Conservation (phyloP, 352 stramenopile species). For the Phytophthora constricta region DNA sequence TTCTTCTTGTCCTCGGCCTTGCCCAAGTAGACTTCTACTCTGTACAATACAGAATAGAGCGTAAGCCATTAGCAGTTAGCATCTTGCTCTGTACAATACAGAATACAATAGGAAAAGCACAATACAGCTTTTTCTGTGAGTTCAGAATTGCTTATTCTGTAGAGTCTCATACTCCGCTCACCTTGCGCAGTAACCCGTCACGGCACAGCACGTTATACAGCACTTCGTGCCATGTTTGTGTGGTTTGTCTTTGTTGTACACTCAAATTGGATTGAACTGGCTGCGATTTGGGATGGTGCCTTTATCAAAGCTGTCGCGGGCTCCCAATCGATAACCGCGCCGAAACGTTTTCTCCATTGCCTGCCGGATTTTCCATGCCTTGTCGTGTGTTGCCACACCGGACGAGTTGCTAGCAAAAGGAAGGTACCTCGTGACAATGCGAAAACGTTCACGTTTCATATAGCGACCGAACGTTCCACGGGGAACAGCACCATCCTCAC, state of each 20-base stretch:
- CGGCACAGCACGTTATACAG: constrained; percentile 26
- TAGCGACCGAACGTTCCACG: background rate
- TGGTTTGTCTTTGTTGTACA: constrained; percentile 23
- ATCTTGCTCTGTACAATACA: constrained; percentile 6
- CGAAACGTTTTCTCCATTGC: constrained; percentile 20
- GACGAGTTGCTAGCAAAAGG: background rate
- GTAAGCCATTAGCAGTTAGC: background rate
- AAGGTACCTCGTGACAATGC: background rate
- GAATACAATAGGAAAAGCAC: background rate
- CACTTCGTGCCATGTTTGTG: constrained; percentile 21
- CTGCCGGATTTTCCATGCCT: constrained; percentile 18
- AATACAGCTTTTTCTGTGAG: background rate
- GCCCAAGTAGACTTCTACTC: constrained; percentile 24
- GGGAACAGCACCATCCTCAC: background rate
- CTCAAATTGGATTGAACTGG: constrained; percentile 16
- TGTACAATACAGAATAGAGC: constrained; percentile 11
- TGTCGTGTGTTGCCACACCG: background rate
- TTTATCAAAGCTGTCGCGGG: constrained; percentile 17
- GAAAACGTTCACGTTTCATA: background rate
- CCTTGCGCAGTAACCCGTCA: constrained; percentile 17
- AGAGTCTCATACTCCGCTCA: too few species aligned
- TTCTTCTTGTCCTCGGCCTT: too few species aligned
- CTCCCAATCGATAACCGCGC: constrained; percentile 8
- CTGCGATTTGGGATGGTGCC: constrained; percentile 18
- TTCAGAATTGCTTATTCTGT: constrained; percentile 10